Evolutionary conservation across 768 basidiomycete genomes (phyloP).

Genomic region (Tricholoma matsutake): DNA sequence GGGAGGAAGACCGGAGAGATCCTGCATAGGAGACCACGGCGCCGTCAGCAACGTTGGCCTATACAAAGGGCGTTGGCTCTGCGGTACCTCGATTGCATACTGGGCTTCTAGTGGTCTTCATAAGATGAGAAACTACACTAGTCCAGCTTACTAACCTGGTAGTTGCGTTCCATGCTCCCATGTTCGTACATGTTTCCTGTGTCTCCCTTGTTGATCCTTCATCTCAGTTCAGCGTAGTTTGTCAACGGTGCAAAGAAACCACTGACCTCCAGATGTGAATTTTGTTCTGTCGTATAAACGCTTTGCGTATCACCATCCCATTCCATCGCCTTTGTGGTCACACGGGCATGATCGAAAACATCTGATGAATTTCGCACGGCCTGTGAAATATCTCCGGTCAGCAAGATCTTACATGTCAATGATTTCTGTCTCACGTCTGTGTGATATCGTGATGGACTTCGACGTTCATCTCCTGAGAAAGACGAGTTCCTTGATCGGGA

Average conservation of each 20-base stretch:
- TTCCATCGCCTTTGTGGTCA: constrained; percentile 41
- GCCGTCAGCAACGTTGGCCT: constrained; percentile 14
- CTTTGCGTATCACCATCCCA: constrained; percentile 43
- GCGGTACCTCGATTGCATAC: constrained; percentile 46
- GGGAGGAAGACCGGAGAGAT: constrained; percentile 51
- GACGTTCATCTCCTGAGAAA: constrained; percentile 45
- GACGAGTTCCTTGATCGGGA: constrained; percentile 51
- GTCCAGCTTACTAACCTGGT: constrained; percentile 31
- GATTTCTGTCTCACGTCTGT: constrained; percentile 31
- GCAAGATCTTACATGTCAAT: not conserved
- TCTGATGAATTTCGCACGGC: constrained; percentile 38
- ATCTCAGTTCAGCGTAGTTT: not conserved
- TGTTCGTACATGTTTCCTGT: constrained; percentile 58
- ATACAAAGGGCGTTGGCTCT: constrained; percentile 12
- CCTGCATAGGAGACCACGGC: constrained; percentile 32
- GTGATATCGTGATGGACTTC: constrained; percentile 44
- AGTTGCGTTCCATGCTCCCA: constrained; percentile 56
- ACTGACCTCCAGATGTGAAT: constrained; percentile 45
- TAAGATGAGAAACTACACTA: constrained; percentile 3
- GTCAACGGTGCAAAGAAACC: not conserved
- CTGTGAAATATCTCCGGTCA: constrained; percentile 16
- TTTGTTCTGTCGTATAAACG: constrained; percentile 40
- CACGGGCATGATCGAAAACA: constrained; percentile 39
- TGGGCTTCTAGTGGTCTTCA: constrained; percentile 30
- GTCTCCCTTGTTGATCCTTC: constrained; percentile 18